These are phyloP conservation scores for Rhizophagus sp. DNA, from an alignment of 192 early-diverging fungal species.

Conservation along the genomic window DNA sequence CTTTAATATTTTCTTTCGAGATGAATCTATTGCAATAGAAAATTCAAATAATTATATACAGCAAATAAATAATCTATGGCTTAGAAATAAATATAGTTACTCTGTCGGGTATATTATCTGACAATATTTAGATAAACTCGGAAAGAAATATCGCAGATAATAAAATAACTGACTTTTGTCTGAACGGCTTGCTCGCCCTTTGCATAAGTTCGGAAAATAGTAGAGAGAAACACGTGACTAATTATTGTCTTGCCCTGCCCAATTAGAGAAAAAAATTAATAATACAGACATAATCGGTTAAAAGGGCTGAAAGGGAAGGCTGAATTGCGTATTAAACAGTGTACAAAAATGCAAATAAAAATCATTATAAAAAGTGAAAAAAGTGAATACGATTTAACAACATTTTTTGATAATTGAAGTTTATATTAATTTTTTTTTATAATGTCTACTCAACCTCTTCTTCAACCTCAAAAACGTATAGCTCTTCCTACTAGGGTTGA, in stretches of 20 bases:
- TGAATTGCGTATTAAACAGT: not conserved
- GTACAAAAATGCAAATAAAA: not conserved
- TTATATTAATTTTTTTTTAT: not conserved
- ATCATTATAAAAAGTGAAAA: not conserved
- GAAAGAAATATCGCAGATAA: too few relatives aligned
- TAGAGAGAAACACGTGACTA: not conserved
- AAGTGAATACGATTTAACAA: not conserved
- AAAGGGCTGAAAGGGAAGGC: not conserved
- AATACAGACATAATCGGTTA: not conserved
- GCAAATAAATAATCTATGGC: too few relatives aligned
- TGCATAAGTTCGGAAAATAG: not conserved
- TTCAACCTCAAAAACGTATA: constrained; percentile 65
- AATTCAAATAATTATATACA: too few relatives aligned
- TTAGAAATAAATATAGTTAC: too few relatives aligned
- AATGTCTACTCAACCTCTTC: constrained; percentile 30
- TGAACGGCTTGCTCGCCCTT: too few relatives aligned
- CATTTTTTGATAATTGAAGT: not conserved
- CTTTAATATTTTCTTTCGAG: too few relatives aligned
- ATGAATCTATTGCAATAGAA: too few relatives aligned
- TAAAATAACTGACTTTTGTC: too few relatives aligned
- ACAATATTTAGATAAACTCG: too few relatives aligned
- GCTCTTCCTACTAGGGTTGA: constrained; percentile 77
- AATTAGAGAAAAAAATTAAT: not conserved
- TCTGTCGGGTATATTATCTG: too few relatives aligned
- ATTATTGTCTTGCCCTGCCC: not conserved